Conservation (phyloP, 306 rosid genomes). For the Geum urbanum region DNA sequence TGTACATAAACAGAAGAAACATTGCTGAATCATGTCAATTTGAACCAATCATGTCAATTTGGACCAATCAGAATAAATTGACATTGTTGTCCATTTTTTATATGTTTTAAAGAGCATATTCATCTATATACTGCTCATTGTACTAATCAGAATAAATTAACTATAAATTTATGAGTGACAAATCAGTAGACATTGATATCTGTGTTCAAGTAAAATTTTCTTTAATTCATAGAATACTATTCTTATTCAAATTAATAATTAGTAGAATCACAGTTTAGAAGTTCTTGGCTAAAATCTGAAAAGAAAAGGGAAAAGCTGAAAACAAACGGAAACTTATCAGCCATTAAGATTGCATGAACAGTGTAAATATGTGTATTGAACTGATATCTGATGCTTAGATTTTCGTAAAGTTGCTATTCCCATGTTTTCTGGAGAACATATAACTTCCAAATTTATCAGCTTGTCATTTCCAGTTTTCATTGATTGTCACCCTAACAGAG, state of each 20-base stretch:
- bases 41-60: no score
- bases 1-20: slow-evolving; percentile 22
- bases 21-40: slow-evolving; percentile 6
- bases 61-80: no score
- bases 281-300: background rate
- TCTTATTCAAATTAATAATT: background rate
- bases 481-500: slow-evolving; percentile 18
- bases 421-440: no score
- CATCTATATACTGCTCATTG: no score
- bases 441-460: background rate
- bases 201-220: no score
- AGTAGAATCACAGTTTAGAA: background rate
- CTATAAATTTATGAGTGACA: slow-evolving; percentile 32
- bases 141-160: no score
- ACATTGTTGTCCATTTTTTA: no score
- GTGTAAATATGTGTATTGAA: background rate
- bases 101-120: slow-evolving; percentile 35
- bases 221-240: no score
- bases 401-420: background rate
- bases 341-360: background rate
- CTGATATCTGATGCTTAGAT: background rate
- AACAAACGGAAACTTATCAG: background rate
- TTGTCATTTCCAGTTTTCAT: background rate
- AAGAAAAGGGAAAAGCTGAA: no score
- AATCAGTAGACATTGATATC: no score